phyloP scores from a whole-genome alignment of 148 eudicot species.

The Cornus kousa region DNA sequence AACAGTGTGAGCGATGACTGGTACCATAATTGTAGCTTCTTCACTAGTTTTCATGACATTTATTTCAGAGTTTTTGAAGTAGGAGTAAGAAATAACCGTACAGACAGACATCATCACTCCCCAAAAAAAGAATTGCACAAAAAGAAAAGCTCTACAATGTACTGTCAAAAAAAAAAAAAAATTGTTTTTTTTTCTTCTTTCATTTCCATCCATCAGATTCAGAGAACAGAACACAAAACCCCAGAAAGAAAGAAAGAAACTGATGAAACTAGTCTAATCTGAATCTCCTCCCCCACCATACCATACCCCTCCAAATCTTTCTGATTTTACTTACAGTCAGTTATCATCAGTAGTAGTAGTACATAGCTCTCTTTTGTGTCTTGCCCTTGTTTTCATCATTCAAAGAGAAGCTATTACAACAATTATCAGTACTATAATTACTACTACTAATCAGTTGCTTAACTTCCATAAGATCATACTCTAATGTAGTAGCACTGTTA shows the following conservation, averaged over 20 bases:
- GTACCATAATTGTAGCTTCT: background rate
- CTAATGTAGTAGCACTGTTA: conserved; percentile 5
- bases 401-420: conserved; percentile 13
- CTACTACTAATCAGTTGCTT: conserved; percentile 25
- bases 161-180: conserved; percentile 16
- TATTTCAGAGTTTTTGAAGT: conserved; percentile 12
- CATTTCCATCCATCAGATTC: conserved; percentile 12
- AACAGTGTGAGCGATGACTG: background rate
- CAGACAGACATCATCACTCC: conserved; percentile 13
- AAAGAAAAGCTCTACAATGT: conserved; percentile 24
- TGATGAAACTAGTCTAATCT: conserved; percentile 11
- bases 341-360: conserved; percentile 26
- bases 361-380: conserved; percentile 32
- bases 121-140: conserved; percentile 29
- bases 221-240: conserved; percentile 20
- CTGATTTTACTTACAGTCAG: conserved; percentile 15
- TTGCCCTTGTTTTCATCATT: conserved; percentile 41
- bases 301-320: conserved; percentile 28
- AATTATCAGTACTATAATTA: background rate
- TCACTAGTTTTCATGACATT: conserved; percentile 2
- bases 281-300: conserved; percentile 6
- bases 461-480: conserved; percentile 37
- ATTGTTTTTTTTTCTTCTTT: background rate
- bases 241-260: conserved; percentile 17
- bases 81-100: conserved; percentile 4